phyloP scores from a whole-genome alignment of 2,329 filamentous ascomycete genomes.

The Nigrospora sphaerica region DNA sequence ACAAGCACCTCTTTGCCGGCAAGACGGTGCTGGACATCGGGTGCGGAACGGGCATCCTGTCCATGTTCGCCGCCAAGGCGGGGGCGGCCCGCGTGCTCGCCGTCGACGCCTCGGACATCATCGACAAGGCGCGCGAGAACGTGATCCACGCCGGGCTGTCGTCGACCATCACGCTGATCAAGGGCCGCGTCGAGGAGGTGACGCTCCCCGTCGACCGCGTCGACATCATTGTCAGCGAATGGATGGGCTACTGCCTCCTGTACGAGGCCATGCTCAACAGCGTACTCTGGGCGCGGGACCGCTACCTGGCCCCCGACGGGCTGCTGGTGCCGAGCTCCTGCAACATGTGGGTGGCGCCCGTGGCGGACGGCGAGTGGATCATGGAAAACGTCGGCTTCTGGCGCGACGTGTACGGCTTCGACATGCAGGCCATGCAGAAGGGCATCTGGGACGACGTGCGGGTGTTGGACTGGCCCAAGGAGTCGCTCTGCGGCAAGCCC shows the following conservation, averaged over 20 bases:
- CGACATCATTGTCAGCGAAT: conserved; percentile 93
- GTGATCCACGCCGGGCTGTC: conserved; percentile 73
- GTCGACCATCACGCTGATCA: conserved; percentile 68
- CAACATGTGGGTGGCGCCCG: conserved; percentile 74
- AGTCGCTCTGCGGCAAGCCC: conserved; percentile 51
- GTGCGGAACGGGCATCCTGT: conserved; percentile 80
- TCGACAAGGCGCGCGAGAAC: conserved; percentile 78
- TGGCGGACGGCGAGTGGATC: conserved; percentile 71
- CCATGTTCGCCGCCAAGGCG: conserved; percentile 89
- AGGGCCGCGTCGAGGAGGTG: conserved; percentile 85
- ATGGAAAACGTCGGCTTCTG: conserved; percentile 77
- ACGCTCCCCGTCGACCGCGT: conserved; percentile 70
- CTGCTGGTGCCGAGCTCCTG: conserved; percentile 83
- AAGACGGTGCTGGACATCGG: conserved; percentile 89
- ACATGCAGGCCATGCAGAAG: conserved; percentile 85
- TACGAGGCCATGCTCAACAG: conserved; percentile 97
- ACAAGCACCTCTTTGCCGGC: conserved; percentile 78
- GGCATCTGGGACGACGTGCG: conserved; percentile 78
- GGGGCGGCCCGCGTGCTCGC: conserved; percentile 82
- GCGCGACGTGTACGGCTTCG: conserved; percentile 89
- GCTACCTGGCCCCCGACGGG: conserved; percentile 72
- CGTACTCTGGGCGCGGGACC: conserved; percentile 80
- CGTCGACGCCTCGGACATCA: conserved; percentile 88
- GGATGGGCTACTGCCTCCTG: conserved; percentile 93
- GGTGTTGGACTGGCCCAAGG: conserved; percentile 61